These are phyloP conservation scores for Phytophthora megakarya DNA, from an alignment of 352 stramenopile genomes.

Conservation along the genomic window DNA sequence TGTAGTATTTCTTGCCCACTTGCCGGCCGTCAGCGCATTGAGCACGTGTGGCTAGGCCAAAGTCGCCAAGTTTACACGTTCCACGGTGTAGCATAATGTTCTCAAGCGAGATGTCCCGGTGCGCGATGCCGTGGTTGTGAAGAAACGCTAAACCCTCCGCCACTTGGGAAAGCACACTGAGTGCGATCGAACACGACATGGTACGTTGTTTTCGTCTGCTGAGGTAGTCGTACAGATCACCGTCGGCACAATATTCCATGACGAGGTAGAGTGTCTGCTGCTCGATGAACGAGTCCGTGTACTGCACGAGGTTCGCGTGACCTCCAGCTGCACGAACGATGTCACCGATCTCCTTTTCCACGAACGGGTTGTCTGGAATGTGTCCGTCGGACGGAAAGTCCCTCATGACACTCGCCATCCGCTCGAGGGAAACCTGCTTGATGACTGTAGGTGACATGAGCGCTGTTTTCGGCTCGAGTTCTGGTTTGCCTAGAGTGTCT, in stretches of 20 bases:
- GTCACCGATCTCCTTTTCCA: slow-evolving; percentile 46
- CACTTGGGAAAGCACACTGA: slow-evolving; percentile 42
- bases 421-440: slow-evolving; percentile 48
- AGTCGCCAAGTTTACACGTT: slow-evolving; percentile 53
- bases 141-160: slow-evolving; percentile 36
- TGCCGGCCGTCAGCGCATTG: slow-evolving; percentile 12
- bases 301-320: slow-evolving; percentile 52
- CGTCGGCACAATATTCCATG: slow-evolving; percentile 45
- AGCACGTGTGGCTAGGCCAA: slow-evolving; percentile 44
- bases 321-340: slow-evolving; percentile 40
- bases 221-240: slow-evolving; percentile 46
- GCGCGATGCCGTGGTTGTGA: slow-evolving; percentile 38
- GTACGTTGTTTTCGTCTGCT: slow-evolving; percentile 22
- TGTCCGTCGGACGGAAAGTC: slow-evolving; percentile 27
- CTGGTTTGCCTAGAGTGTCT: slow-evolving; percentile 21
- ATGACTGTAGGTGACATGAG: slow-evolving; percentile 31
- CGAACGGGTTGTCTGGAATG: slow-evolving; percentile 42
- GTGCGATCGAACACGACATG: slow-evolving; percentile 31
- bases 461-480: neutral
- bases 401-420: slow-evolving; percentile 27
- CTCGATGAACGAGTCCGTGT: slow-evolving; percentile 49
- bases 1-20: slow-evolving; percentile 63
- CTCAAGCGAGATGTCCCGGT: slow-evolving; percentile 51
- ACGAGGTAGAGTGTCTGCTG: slow-evolving; percentile 48
- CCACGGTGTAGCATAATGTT: slow-evolving; percentile 47